A percentile compares a stretch with the other conserved stretches of the same genome.
Evolutionary conservation across 306 rosid species (phyloP).

Genomic region (Medicago ruthenica): DNA sequence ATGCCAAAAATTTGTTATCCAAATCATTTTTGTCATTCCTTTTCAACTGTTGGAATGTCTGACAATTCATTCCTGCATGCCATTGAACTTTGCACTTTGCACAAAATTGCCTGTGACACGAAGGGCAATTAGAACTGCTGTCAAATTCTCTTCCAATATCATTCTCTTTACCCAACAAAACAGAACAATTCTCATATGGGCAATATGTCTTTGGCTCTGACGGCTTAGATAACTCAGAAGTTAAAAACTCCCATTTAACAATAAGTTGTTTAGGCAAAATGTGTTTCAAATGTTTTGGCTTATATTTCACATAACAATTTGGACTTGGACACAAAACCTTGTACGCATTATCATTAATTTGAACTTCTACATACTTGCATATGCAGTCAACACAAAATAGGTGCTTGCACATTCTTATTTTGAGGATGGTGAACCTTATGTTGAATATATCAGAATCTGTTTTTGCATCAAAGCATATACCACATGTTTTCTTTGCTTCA

Average conservation of each 20-base stretch:
- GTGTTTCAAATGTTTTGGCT: background rate
- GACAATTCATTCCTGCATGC: slow-evolving; percentile 26
- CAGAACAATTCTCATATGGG: slow-evolving; percentile 36
- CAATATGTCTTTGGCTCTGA: slow-evolving; percentile 6
- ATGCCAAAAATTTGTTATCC: background rate
- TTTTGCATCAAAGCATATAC: slow-evolving; percentile 28
- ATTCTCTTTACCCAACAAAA: slow-evolving; percentile 21
- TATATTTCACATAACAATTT: background rate
- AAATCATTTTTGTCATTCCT: slow-evolving; percentile 9
- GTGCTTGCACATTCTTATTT: slow-evolving; percentile 13
- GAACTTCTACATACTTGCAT: background rate
- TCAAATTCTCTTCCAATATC: background rate
- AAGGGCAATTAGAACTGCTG: slow-evolving; percentile 29
- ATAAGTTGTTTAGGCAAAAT: slow-evolving; percentile 31
- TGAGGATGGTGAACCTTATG: background rate
- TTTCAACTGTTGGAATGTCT: background rate
- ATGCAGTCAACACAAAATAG: slow-evolving; percentile 18
- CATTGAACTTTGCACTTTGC: slow-evolving; percentile 33
- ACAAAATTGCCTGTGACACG: slow-evolving; percentile 20
- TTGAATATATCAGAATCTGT: slow-evolving; percentile 3
- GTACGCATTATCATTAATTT: background rate
- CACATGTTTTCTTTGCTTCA: background rate
- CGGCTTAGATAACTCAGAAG: background rate
- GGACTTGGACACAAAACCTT: slow-evolving; percentile 32
- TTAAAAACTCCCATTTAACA: background rate